Evolutionary conservation across 495 filamentous ascomycete genomes (phyloP).

Genomic region (Penicillium ochrochloron): DNA sequence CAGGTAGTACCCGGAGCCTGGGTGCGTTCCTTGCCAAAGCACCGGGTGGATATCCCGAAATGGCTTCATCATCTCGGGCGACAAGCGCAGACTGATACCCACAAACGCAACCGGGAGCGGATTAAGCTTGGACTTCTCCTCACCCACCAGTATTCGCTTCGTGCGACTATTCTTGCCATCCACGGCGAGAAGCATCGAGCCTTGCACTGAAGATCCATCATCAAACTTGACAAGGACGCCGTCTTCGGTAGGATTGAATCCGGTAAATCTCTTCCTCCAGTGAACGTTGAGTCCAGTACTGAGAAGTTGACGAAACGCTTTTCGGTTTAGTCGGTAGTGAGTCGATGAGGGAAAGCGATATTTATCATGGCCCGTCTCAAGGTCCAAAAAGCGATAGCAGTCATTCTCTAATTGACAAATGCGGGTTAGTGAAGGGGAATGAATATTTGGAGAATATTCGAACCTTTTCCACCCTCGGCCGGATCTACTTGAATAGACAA

Average conservation of each 20-base stretch:
- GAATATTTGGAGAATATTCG: neutral
- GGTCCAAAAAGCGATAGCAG: neutral
- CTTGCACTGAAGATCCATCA: neutral
- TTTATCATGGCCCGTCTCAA: neutral
- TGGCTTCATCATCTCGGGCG: neutral
- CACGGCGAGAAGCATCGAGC: neutral
- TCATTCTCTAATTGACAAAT: neutral
- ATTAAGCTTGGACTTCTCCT: neutral
- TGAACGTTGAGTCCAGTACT: neutral
- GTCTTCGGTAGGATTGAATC: neutral
- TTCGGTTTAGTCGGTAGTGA: neutral
- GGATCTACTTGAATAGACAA: constrained; percentile 4
- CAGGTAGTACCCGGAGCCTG: neutral
- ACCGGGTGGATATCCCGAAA: neutral
- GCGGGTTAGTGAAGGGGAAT: neutral
- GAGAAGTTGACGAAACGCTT: neutral
- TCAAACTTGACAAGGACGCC: neutral
- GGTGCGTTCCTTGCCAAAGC: neutral
- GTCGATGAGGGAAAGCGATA: neutral
- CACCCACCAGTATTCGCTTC: neutral
- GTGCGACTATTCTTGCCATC: neutral
- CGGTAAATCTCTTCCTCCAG: neutral
- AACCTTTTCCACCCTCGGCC: constrained; percentile 2
- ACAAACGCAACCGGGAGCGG: neutral
- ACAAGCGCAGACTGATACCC: neutral